These are phyloP conservation scores for Groenewaldozyma tartarivorans DNA, from an alignment of 805 yeast species.

Conservation along the genomic window DNA sequence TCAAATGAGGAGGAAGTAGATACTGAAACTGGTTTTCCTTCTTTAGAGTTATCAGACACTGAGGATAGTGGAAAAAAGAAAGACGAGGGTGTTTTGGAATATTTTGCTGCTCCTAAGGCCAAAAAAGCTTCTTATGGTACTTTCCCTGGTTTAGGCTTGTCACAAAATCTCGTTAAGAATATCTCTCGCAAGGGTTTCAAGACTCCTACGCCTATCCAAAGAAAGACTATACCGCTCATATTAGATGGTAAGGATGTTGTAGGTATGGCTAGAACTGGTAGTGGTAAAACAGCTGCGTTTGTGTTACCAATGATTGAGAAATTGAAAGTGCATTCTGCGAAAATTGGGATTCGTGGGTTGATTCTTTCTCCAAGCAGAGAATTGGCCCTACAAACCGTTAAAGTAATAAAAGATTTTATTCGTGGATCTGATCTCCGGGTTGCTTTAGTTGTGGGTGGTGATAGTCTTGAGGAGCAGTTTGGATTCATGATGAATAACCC, in stretches of 20 bases:
- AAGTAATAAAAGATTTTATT: conserved; percentile 80
- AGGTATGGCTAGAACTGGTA: conserved; percentile 99
- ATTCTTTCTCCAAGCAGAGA: conserved; percentile 94
- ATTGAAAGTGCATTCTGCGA: conserved; percentile 73
- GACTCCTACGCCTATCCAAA: conserved; percentile 96
- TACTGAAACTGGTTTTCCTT: conserved; percentile 8
- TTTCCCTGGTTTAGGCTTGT: conserved; percentile 83
- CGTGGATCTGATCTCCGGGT: conserved; percentile 76
- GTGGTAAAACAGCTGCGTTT: conserved; percentile 98
- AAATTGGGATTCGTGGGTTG: conserved; percentile 81
- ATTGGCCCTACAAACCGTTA: conserved; percentile 85
- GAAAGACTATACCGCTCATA: conserved; percentile 88
- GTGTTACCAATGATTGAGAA: conserved; percentile 82
- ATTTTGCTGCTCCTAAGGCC: conserved; percentile 16
- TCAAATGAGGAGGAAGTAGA: conserved; percentile 30
- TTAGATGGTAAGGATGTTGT: conserved; percentile 87
- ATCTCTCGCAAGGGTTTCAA: conserved; percentile 78
- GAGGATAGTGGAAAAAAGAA: conserved; percentile 27
- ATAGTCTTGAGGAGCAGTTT: conserved; percentile 94
- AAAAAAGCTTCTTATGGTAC: conserved; percentile 43
- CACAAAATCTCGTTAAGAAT: conserved; percentile 58
- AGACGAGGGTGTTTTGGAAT: conserved; percentile 8
- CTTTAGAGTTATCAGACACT: conserved; percentile 27
- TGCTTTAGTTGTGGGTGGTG: conserved; percentile 90
- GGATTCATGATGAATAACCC: conserved; percentile 88